Evolutionary conservation across 208 protist genomes (phyloP).

Genomic region (Leishmania lainsoni): DNA sequence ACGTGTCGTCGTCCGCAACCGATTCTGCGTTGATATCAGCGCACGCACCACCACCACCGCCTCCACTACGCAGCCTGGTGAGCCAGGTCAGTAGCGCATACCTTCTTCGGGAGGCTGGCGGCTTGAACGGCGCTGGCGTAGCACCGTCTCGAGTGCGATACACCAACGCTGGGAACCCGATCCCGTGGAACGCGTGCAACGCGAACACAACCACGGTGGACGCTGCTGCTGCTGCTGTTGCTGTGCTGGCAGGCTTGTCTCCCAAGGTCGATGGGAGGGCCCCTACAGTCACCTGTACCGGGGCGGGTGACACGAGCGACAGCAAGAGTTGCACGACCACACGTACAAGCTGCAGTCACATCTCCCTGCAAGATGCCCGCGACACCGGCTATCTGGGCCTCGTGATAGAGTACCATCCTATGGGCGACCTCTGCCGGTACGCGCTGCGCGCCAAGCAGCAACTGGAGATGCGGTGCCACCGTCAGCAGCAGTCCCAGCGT

Average conservation of each 20-base stretch:
- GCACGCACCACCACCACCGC: conserved; percentile 5
- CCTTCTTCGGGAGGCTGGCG: neutral
- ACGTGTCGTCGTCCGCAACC: conserved; percentile 9
- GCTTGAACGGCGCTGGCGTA: neutral
- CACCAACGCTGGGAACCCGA: conserved; percentile 30
- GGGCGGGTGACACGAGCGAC: neutral
- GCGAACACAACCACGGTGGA: neutral
- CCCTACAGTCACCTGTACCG: neutral
- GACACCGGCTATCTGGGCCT: conserved; percentile 74
- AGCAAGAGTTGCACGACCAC: neutral
- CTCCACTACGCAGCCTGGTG: neutral
- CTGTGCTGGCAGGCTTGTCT: neutral
- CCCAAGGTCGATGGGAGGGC: neutral
- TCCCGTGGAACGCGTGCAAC: conserved; percentile 19
- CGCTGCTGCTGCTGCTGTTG: conserved; percentile 14
- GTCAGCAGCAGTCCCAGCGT: conserved; percentile 5
- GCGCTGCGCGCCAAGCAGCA: conserved; percentile 43
- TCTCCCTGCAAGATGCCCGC: conserved; percentile 11
- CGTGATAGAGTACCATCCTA: conserved; percentile 83
- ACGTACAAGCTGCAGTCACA: conserved; percentile 25
- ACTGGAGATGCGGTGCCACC: conserved; percentile 16
- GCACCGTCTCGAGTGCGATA: conserved; percentile 15
- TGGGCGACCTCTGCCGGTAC: conserved; percentile 82
- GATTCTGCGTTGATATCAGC: neutral
- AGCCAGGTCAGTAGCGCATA: neutral